Base-by-base conservation (phyloP, 345 rosid species). In the Schrenkiella parvula region DNA sequence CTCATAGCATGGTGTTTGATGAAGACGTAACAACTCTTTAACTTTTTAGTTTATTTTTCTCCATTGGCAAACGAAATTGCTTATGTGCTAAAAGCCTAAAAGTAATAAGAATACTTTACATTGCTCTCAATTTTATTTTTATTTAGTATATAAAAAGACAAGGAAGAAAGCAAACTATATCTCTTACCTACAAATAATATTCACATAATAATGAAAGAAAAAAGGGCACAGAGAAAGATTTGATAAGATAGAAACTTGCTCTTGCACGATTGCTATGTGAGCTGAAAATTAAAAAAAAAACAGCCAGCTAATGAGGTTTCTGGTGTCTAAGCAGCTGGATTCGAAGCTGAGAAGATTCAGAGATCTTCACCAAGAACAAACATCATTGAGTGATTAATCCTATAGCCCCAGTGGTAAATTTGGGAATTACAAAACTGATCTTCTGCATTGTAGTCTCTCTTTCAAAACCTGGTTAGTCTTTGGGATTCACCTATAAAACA, bases 121-220 rank as follows among this genome's bases (percentile, higher is more conserved):
- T 7, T 13, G 32, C 58, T 55, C 65, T 55, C 71, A 18, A 44
- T n/a, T 21, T 37, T 64, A 55, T 44, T 55, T 55, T 25, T 46
- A 32, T 25, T 39, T 4, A 65, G 44, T 14, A 21, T 19, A 55
- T 26, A 73, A n/a, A 43, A 55, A 55, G 14, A 64, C 39, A 42
- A 47, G 37, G 44, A 25, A 53, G 43, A 64, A 64, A 73, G 28
- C 50, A 54, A 48, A 64, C 37, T 64, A 23, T 64, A 64, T 64
- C 58, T 17, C 70, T 15, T 64, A 73, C 50, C 77, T 73, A 73
- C 59, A 64, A 54, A 65, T 14, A 35, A 64, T 64, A 72, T 72
- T 72, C 19, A 72, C 77, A 72, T 64, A 43, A 64, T 34, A 64
- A 55, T 55, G 23, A 64, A 54, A 64, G 19, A 37, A 34, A 42